Base-by-base conservation (phyloP, 1,284 basidiomycete species). In the Pseudozyma sp. region DNA sequence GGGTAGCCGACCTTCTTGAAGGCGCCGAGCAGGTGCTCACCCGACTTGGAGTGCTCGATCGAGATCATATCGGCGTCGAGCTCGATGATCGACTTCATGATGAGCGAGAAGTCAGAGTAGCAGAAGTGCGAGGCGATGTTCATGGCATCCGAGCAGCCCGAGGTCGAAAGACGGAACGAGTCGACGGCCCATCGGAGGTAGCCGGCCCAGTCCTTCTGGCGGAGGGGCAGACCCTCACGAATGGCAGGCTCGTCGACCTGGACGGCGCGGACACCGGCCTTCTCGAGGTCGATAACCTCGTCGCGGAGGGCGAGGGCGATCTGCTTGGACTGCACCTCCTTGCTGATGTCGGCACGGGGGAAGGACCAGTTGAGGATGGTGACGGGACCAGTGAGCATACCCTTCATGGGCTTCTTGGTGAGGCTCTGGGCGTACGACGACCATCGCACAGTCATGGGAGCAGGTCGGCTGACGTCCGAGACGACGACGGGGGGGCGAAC, bases 201-300 rank as follows among this genome's bases (percentile, higher is more conserved):
- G 61, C 61, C 66, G 52, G 74, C 69, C 80, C 80, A 81, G 61
- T 84, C 80, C 65, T 75, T 70, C 68, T 78, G 77, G 53, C 82
- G 81, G 43, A 84, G 77, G 2, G 82, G 82, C 5, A 79, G 73
- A 87, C 97, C 97, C 88, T 99, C 97, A 88, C 97, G 95, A 83
- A 99, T 97, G 72, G 97, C 97, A 66, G 97, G 94, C 88, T 99
- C 97, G 84, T 99, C 97, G 84, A 99, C 97, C 88, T 99, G 97
- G 85, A 99, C 96, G 83, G 95, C 96, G 83, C 91, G 91, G 86
- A 99, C 98, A 75, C 94, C 94, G 67, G 94, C 97, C 86, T 92
- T 92, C 88, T 98, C 95, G 81, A 99, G 92, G 88, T 99, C 97
- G 79, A 93, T 81, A 75, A 99, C 97, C 87, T 99, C 97, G 85